Evolutionary conservation across 495 filamentous ascomycete species (phyloP), one percentile per base, ranked within the genome.

Genomic region (Penicillium maclennaniae): DNA sequence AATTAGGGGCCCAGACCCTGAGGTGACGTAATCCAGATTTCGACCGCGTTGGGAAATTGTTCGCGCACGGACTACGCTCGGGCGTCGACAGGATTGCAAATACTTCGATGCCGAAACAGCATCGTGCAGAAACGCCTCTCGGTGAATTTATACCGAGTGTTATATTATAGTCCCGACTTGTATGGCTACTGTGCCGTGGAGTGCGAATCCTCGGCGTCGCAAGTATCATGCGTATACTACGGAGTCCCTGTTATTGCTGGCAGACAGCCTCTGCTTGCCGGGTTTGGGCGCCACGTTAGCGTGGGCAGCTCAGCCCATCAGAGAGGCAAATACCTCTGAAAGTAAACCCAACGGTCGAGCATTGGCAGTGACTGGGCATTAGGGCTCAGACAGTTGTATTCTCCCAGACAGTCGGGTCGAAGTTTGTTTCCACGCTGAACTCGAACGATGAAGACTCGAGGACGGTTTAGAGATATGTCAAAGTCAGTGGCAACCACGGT

Each of bases 1-100:
- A 60, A 60, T 54, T 56, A 57, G 47, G 56, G 57, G 60, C 36
- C 58, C 43, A 57, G 58, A 60, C 58, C 46, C 41, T 42, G 21
- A 44, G 37, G 51, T 58, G 56, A 58, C 56, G 56, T 58, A 50
- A 43, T 41, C 51, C 39, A 23, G 9, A n/a, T 48, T 54, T 43
- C 34, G 54, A 40, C 16, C 38, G 38, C 38, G 38, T 40, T 20
- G 31, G 31, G 31, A 34, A 34, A 34, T 34, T 40, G 38, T 16
- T 19, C 31, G 26, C 38, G 54, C 54, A 56, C 50, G 44, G 55
- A 50, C 44, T 14, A 23, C 41, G 38, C 27, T 55, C 47, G 53
- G 53, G 53, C 53, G 45, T 41, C 47, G 31, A 45, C 41, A 23
- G 44, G 23, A 46, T 16, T 46, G 12, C 31, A 17, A 27, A 46